These are phyloP conservation scores for Alternaria sp. DNA, from an alignment of 2,329 filamentous ascomycete species.

Conservation along the genomic window DNA sequence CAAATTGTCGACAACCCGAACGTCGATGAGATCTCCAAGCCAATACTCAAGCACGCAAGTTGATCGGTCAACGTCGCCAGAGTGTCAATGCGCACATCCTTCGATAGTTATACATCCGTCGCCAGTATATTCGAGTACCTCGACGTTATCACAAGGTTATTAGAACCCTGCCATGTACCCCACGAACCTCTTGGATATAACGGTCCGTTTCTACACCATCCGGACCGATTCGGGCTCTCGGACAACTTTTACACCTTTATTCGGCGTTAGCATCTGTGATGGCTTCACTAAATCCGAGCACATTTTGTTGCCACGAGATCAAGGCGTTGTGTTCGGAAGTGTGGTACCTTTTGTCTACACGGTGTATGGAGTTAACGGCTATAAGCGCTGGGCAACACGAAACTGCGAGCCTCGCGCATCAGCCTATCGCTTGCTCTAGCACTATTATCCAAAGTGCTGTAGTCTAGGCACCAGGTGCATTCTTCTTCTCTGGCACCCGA, in stretches of 20 bases:
- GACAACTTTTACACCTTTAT: not conserved
- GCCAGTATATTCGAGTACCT: slow-evolving; percentile 1
- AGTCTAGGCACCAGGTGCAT: not conserved
- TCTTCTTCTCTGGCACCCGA: not conserved
- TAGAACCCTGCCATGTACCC: not conserved
- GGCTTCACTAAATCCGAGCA: not conserved
- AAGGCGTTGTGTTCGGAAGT: not conserved
- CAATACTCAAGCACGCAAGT: slow-evolving; percentile 10
- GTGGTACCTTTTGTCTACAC: not conserved
- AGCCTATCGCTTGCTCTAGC: not conserved
- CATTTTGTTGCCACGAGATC: not conserved
- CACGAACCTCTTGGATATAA: not conserved
- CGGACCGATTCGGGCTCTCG: not conserved
- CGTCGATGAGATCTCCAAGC: slow-evolving; percentile 11
- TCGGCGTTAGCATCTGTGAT: not conserved
- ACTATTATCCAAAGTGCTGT: not conserved
- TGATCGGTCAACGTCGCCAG: slow-evolving; percentile 15
- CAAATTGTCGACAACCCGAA: slow-evolving; percentile 11
- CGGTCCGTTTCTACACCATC: not conserved
- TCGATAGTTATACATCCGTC: slow-evolving; percentile 7
- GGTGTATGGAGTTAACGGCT: slow-evolving; percentile 9
- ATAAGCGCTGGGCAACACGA: not conserved
- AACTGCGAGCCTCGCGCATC: not conserved
- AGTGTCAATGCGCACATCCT: slow-evolving; percentile 15
- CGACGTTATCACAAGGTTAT: not conserved